phyloP scores from a whole-genome alignment of 108 stramenopile genomes.

The Fistulifera solaris region DNA sequence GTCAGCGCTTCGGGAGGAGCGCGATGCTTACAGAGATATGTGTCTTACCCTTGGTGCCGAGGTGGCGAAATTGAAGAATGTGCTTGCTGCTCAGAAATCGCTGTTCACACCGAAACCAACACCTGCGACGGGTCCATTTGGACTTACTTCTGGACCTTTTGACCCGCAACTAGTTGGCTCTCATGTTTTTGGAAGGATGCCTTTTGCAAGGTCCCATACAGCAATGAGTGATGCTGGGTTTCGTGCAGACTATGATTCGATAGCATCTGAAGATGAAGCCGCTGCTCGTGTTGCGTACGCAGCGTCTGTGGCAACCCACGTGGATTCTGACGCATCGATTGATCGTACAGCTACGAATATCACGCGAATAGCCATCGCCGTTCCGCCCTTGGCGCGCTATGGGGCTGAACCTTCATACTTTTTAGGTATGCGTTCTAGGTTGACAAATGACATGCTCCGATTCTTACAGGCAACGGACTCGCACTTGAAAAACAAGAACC shows the following conservation, averaged over 20 bases:
- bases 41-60: slow-evolving; percentile 78
- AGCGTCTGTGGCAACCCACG: slow-evolving; percentile 43
- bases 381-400: neutral
- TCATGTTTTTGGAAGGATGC: neutral
- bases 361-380: slow-evolving; percentile 6
- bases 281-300: slow-evolving; percentile 13
- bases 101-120: slow-evolving; percentile 13
- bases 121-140: neutral
- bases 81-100: slow-evolving; percentile 49
- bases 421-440: slow-evolving; percentile 54
- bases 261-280: slow-evolving; percentile 66
- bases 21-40: slow-evolving; percentile 67
- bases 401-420: neutral
- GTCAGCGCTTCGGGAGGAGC: slow-evolving; percentile 47
- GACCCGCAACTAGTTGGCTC: slow-evolving; percentile 4
- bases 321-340: slow-evolving; percentile 56
- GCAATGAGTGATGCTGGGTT: slow-evolving; percentile 85
- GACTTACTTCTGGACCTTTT: neutral
- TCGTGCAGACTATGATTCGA: slow-evolving; percentile 48
- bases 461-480: slow-evolving; percentile 33
- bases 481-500: slow-evolving; percentile 48
- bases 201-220: slow-evolving; percentile 24
- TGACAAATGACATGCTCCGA: slow-evolving; percentile 50
- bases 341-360: slow-evolving; percentile 26
- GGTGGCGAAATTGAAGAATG: slow-evolving; percentile 68